Evolutionary conservation across 139 green algal species (phyloP), one percentile per base, ranked within the genome.

Genomic region (Micractinium sp.): DNA sequence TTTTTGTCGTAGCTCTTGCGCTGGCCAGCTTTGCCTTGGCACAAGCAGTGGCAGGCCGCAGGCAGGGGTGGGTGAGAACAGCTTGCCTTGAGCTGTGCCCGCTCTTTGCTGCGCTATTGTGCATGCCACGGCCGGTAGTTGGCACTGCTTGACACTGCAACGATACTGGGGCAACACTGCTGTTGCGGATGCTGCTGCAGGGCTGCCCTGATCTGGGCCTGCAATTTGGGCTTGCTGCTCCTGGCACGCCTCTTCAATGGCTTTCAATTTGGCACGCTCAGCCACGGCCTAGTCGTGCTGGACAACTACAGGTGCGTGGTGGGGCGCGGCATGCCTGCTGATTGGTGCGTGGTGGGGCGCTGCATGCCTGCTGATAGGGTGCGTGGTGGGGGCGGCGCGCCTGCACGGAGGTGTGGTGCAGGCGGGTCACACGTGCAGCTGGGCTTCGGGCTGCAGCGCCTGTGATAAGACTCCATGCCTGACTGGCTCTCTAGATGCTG

Each of bases 151-250:
- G 47, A 56, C 9, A 9, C 9, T 56, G 47, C 47, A 56, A 9
- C 47, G 47, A 16, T 56, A 9, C 47, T 56, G 47, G 47, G 47
- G 7, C 9, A 56, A 56, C 47, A 56, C 47, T 56, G 47, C 47
- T 9, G 47, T 9, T 9, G 47, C 9, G 47, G 47, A 56, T 29
- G 25, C 14, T 35, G 9, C 22, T 67, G 86, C 92, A 94, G 93
- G 47, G 90, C 93, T n/a, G 1, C 88, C 23, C 41, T 80, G 0
- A 90, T 97, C 2, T 98, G 95, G 95, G 73, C 56, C 0, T 92
- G 85, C 61, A 92, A 93, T 67, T 90, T 93, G 19, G 83, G n/a
- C 0, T 66, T 86, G 2, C 94, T 97, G 56, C 76, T 98, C 27
- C 13, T 75, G 0, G 92, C 92, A 1, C 90, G 96, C 3, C 19